phyloP scores from a whole-genome alignment of 2,329 filamentous ascomycete genomes.

The Helotiales sp. region DNA sequence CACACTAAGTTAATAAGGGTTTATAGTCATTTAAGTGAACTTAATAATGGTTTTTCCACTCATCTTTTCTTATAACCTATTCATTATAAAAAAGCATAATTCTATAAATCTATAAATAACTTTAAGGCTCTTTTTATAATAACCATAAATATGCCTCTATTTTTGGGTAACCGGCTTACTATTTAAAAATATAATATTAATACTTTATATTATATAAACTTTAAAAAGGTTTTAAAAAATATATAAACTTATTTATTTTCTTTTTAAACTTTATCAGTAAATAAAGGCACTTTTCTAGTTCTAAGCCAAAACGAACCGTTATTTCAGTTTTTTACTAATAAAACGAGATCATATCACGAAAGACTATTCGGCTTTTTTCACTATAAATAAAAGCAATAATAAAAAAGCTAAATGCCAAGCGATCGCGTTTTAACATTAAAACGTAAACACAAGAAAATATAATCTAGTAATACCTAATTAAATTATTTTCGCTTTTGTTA shows the following conservation, averaged over 20 bases:
- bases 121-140: conserved; percentile 21
- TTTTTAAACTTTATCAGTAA: conserved; percentile 15
- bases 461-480: no score
- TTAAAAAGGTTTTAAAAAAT: conserved; percentile 14
- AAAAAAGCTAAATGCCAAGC: no score
- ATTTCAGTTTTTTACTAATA: conserved; percentile 31
- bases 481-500: conserved; percentile 15
- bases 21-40: conserved; percentile 21
- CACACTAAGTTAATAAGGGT: conserved; percentile 19
- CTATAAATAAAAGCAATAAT: no score
- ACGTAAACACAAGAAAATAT: no score
- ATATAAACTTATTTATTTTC: conserved; percentile 26
- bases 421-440: no score
- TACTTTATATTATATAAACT: conserved; percentile 13
- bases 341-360: no score
- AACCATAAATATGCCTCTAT: conserved; percentile 25
- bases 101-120: conserved; percentile 16
- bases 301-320: conserved; percentile 30
- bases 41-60: conserved; percentile 20
- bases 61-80: conserved; percentile 19
- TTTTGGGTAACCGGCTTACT: conserved; percentile 15
- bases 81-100: conserved; percentile 25
- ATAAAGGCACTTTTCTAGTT: conserved; percentile 34
- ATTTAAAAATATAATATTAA: conserved; percentile 17
- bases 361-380: no score